A percentile compares a stretch with the other conserved stretches of the same genome.
Conservation (phyloP, 768 basidiomycete species). For the Collybia nuda region DNA sequence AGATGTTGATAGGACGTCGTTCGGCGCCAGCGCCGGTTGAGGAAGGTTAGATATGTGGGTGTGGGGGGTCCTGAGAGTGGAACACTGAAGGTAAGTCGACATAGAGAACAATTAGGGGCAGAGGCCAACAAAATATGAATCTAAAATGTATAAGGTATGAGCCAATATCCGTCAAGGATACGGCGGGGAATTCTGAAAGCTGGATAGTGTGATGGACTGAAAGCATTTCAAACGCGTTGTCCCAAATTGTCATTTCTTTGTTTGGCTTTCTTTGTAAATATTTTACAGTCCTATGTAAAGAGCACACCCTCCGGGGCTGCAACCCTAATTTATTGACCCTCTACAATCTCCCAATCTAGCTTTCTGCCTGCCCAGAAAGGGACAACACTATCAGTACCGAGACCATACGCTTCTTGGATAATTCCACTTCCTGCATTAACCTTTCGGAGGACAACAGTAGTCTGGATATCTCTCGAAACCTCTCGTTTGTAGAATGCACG, state of each 20-base stretch:
- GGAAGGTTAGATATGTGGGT: slow-evolving; percentile 10
- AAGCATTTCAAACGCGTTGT: not conserved
- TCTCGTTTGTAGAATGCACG: slow-evolving; percentile 71
- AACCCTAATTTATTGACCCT: no score
- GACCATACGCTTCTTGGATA: slow-evolving; percentile 49
- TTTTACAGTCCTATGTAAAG: no score
- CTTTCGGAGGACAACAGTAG: slow-evolving; percentile 43
- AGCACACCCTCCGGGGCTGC: no score
- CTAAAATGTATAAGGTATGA: not conserved
- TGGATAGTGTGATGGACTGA: not conserved
- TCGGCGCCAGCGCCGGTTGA: slow-evolving; percentile 27
- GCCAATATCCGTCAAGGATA: slow-evolving; percentile 15
- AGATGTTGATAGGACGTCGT: slow-evolving; percentile 18
- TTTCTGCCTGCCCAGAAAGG: slow-evolving; percentile 89
- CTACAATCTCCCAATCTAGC: slow-evolving; percentile 67
- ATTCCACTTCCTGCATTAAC: slow-evolving; percentile 29
- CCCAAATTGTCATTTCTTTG: not conserved
- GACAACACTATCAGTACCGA: slow-evolving; percentile 54
- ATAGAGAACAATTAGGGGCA: not conserved
- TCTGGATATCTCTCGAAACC: slow-evolving; percentile 23
- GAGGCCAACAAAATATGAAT: not conserved
- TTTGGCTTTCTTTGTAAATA: slow-evolving; percentile 2
- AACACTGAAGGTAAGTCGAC: slow-evolving; percentile 7
- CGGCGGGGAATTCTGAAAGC: not conserved
- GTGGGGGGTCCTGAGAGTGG: slow-evolving; percentile 12